Evolutionary conservation across 768 basidiomycete species (phyloP), one percentile per base, ranked within the genome.

Genomic region (Phanerochaete sordida): DNA sequence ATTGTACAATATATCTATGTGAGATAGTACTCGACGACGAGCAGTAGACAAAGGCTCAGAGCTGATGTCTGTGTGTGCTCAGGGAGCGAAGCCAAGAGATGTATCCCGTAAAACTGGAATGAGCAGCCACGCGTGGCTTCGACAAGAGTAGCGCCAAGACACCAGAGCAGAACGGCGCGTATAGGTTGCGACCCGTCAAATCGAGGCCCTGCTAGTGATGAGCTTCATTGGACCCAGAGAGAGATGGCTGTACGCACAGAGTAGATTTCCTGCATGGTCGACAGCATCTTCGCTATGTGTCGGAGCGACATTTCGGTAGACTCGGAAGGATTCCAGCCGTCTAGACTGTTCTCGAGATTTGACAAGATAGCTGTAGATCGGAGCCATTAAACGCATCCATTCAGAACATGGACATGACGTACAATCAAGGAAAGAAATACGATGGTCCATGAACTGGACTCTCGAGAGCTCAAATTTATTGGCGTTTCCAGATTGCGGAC

Each of bases 361-460:
- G 21, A 16, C 1, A 61, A 30, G 1, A 61, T 56, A 31, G 31
- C 59, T 61, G 50, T 5, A 15, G 21, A 23, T n/a, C 28, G 49
- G 33, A 56, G 19, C 28, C 33, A 5, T 15, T 1, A 9, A 15
- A 15, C 4, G 13, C 16, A 12, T 37, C 12, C 57, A 64, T 51
- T 5, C 44, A 54, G 28, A 35, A 23, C 9, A 35, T 35, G 33
- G 13, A n/a, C n/a, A n/a, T n/a, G 6, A 68, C 76, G 69, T 56
- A 76, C 80, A 65, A 64, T 75, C 65, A 21, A 83, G 68, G 31
- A 83, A 69, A 9, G 70, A 63, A 23, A 70, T 51, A 19, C 83
- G 77, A 16, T 75, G 66, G 3, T 70, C 66, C 52, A 70, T 46
- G 54, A 74, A 72, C 15, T 68, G 65, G 8, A 44, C 49, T 43